phyloP scores from a whole-genome alignment of 352 stramenopile genomes.

The Pythium brachiatum region DNA sequence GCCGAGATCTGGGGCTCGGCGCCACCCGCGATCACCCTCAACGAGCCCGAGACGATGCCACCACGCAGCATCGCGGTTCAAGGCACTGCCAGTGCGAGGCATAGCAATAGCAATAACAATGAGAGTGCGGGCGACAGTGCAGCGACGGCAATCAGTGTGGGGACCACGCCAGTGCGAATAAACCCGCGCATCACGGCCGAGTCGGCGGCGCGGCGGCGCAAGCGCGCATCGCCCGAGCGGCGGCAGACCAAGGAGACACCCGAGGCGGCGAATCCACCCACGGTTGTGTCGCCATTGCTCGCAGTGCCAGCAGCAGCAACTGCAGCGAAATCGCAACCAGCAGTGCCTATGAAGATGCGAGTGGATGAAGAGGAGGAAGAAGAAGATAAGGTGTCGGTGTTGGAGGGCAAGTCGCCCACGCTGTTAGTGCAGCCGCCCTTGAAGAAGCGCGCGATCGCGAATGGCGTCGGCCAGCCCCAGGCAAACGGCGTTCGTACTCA shows the following conservation, averaged over 20 bases:
- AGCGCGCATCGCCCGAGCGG: not conserved
- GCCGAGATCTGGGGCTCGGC: conserved; percentile 43
- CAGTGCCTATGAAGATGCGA: not conserved
- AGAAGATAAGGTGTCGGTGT: not conserved
- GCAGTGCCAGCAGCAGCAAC: not conserved
- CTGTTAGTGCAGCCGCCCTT: not conserved
- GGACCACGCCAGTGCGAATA: conserved; percentile 23
- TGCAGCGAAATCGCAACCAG: not conserved
- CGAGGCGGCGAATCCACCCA: not conserved
- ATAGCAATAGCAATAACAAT: not conserved
- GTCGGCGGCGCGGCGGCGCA: conserved; percentile 1
- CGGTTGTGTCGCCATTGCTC: not conserved
- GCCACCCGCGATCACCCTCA: conserved; percentile 1
- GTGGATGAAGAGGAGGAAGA: not conserved
- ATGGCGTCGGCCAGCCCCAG: not conserved
- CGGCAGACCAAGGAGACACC: not conserved
- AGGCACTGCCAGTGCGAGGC: too few species aligned
- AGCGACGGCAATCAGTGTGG: not conserved
- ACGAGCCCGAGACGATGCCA: not conserved
- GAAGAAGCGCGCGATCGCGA: conserved; percentile 13
- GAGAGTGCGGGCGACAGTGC: not conserved
- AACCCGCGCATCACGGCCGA: conserved; percentile 18
- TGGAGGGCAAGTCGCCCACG: conserved; percentile 5
- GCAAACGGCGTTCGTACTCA: not conserved
- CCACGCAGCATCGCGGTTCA: conserved; percentile 9